Percentiles rank a stretch among this genome's conserved stretches.
Evolutionary conservation across 805 yeast species (phyloP).

Genomic region (Ogataea haglerorum): DNA sequence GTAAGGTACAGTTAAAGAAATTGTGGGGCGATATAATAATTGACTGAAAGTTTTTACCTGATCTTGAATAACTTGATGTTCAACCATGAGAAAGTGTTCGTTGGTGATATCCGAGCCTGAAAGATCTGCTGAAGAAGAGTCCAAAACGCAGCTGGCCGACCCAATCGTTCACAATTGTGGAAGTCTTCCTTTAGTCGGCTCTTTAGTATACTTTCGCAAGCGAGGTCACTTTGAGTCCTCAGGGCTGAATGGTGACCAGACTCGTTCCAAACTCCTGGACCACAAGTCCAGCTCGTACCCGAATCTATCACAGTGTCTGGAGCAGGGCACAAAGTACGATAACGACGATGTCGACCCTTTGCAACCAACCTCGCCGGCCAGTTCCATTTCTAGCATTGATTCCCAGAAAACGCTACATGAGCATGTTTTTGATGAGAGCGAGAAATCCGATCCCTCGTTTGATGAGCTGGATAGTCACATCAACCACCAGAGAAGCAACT

Average conservation of each 20-base stretch:
- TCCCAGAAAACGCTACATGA: neutral
- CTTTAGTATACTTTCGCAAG: conserved; percentile 25
- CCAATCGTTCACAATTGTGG: conserved; percentile 12
- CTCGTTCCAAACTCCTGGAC: neutral
- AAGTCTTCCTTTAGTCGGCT: conserved; percentile 29
- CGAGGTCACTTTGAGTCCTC: conserved; percentile 2
- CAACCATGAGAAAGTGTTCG: conserved; percentile 8
- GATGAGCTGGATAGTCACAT: conserved; percentile 3
- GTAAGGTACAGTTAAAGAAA: neutral
- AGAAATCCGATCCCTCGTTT: conserved; percentile 1
- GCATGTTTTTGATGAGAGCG: neutral
- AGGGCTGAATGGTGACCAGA: neutral
- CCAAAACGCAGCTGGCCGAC: neutral
- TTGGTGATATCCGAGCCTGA: conserved; percentile 10
- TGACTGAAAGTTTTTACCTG: too few relatives aligned
- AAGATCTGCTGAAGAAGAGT: neutral
- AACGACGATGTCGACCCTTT: neutral
- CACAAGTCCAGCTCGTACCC: conserved; percentile 9
- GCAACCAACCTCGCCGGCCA: neutral
- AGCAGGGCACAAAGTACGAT: neutral
- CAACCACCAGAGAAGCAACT: conserved; percentile 6
- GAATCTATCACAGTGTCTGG: neutral
- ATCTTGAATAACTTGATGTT: too few relatives aligned
- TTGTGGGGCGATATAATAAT: conserved; percentile 13
- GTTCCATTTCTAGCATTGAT: neutral